Evolutionary conservation across 2,329 filamentous ascomycete species (phyloP), one percentile per base, ranked within the genome.

Genomic region (Alternaria burnsii): DNA sequence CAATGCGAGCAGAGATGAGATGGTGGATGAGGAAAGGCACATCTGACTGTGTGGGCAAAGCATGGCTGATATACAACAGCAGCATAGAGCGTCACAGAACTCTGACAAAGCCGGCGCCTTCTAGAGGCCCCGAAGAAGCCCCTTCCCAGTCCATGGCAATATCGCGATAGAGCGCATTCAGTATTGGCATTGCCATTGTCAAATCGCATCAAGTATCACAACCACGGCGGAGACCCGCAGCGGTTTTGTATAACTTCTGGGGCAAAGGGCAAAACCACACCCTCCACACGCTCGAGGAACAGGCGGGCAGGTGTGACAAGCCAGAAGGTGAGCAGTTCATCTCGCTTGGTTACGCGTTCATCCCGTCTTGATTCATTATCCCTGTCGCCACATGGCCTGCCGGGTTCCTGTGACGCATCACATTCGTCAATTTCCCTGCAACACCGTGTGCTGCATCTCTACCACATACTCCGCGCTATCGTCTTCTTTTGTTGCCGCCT

Each of bases 321-420:
- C 58, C 66, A 67, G 55, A 68, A 74, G 71, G 75, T 76, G 65
- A 75, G 74, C 69, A 67, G 52, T 52, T 62, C 62, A 76, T 74
- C 66, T 74, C 74, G 70, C 71, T 75, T 73, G 67, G 59, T 58
- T 57, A 59, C 64, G 54, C 63, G 57, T 68, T 57, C 63, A 58
- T 48, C 55, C 56, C 52, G 48, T 58, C 52, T 41, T 41, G 46
- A 42, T 47, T 50, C 59, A 34, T 28, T 62, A 76, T 75, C 72
- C 73, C 69, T 76, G 73, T 61, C 65, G 32, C 58, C 74, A 76
- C 73, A 76, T 77, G 75, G 74, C 72, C 18, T 32, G 61, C 66
- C 52, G 65, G 68, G 67, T 63, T 64, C 59, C 51, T 52, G 62
- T 61, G 64, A 63, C 67, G 71, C 70, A 69, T 68, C 61, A 64